These are phyloP conservation scores for Selenicereus undatus DNA, from an alignment of 148 eudicot species.

Conservation along the genomic window DNA sequence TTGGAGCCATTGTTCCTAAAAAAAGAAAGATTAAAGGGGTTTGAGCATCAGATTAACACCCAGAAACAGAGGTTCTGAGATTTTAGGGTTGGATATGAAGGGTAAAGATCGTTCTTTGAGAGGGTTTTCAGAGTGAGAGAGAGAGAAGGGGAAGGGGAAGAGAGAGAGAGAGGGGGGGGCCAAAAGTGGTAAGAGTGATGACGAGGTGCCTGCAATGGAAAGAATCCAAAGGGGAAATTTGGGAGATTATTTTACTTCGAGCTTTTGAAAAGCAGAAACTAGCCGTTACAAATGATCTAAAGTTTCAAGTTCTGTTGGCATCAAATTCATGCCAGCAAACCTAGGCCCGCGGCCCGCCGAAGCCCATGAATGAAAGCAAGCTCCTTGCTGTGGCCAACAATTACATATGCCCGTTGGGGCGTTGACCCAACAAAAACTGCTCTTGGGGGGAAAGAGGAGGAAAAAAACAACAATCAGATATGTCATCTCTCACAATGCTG, in stretches of 20 bases:
- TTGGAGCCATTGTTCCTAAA: constrained; percentile 38
- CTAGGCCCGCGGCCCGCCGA: neutral
- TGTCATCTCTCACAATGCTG: too few relatives aligned
- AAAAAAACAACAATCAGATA: too few relatives aligned
- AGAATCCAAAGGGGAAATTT: constrained; percentile 13
- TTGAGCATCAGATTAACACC: neutral
- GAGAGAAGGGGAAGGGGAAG: too few relatives aligned
- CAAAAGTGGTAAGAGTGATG: neutral
- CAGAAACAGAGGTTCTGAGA: neutral
- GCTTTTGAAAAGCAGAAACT: constrained; percentile 18
- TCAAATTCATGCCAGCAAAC: too few relatives aligned
- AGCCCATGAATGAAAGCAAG: neutral
- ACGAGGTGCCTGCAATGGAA: constrained; percentile 21
- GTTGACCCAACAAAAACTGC: too few relatives aligned
- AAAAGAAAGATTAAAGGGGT: neutral
- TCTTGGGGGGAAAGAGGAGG: too few relatives aligned
- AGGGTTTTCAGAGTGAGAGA: neutral
- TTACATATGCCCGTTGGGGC: neutral
- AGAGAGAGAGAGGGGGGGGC: neutral
- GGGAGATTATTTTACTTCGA: constrained; percentile 3
- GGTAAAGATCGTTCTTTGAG: constrained; percentile 18
- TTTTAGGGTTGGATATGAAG: neutral
- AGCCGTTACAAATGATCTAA: constrained; percentile 29
- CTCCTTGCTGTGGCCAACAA: neutral
- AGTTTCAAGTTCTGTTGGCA: constrained; percentile 15